These are phyloP conservation scores for Stephanodiscus triporus DNA, from an alignment of 108 stramenopile genomes.

Conservation along the genomic window DNA sequence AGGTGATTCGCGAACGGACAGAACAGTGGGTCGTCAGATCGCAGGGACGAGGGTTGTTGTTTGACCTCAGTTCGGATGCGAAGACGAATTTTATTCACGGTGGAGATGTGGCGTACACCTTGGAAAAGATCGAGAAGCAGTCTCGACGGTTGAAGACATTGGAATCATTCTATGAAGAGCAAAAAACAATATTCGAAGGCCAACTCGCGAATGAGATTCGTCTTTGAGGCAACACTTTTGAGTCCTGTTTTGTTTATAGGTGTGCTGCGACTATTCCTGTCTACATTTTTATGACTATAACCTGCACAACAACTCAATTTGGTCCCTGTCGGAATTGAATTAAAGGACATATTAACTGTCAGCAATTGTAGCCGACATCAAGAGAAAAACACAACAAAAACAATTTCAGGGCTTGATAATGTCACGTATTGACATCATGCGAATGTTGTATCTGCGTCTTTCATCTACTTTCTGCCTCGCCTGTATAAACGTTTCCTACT, in stretches of 20 bases:
- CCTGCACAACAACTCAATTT: background rate
- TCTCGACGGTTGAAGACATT: conserved; percentile 37
- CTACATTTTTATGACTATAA: background rate
- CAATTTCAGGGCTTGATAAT: too few species aligned
- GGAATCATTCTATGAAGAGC: conserved; percentile 51
- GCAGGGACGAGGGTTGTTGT: conserved; percentile 41
- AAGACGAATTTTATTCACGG: conserved; percentile 37
- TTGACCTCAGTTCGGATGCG: conserved; percentile 39
- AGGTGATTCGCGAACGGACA: conserved; percentile 48
- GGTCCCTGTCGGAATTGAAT: background rate
- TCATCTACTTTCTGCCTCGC: too few species aligned
- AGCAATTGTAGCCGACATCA: too few species aligned
- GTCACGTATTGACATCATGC: too few species aligned
- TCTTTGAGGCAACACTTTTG: background rate
- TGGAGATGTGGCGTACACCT: conserved; percentile 40
- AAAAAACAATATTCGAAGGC: conserved; percentile 44
- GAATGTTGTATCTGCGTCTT: too few species aligned
- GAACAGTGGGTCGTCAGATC: conserved; percentile 37
- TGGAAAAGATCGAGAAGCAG: conserved; percentile 42
- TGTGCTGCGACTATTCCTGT: background rate
- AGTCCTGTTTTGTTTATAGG: background rate
- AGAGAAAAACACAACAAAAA: too few species aligned
- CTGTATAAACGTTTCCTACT: too few species aligned
- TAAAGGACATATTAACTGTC: too few species aligned
- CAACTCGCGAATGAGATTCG: background rate